Evolutionary conservation across 768 basidiomycete species (phyloP), one percentile per base, ranked within the genome.

Genomic region (Lentinula edodes): DNA sequence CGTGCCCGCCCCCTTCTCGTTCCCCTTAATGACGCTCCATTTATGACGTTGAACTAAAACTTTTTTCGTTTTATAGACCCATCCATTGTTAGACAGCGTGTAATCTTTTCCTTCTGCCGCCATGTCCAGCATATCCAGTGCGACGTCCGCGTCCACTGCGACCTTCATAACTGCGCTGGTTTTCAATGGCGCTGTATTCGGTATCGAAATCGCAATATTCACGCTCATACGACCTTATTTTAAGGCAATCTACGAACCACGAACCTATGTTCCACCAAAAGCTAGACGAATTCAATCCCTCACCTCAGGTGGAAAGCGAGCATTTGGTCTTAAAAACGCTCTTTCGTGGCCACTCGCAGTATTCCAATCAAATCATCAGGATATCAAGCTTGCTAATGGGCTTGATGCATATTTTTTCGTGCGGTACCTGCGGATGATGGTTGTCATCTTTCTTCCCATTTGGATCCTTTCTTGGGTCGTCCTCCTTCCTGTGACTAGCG

Each of bases 351-450:
- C 90, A 1, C 62, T 81, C 18, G 78, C 83, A 0, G 72, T 95
- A 18, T 86, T 75, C 73, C 78, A 76, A 2, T 80, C 87, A 2
- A 83, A 93, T 68, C 85, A 87, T 67, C 74, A 74, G 34, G 80
- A 78, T 23, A 85, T 92, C 61, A 80, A 85, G 62, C 75, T 76
- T 46, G 80, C 83, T 46, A 95, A 94, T 64, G 93, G 93, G 32
- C 78, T 90, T 61, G 96, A 98, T 71, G 91, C 94, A 15, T 99
- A 96, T 75, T 88, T 95, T 69, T 99, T 91, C 67, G 88, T 97
- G 50, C 89, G 93, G 58, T 98, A 91, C 72, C 78, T 92, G 34
- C 85, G 88, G 53, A 87, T 98, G 80, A 90, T 97, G 84, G 71
- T 86, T 54, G 83, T 87, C 65, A 76, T 95, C 28, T 81, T 98